phyloP scores from a whole-genome alignment of 2,329 filamentous ascomycete genomes.

The Fusarium equiseti region DNA sequence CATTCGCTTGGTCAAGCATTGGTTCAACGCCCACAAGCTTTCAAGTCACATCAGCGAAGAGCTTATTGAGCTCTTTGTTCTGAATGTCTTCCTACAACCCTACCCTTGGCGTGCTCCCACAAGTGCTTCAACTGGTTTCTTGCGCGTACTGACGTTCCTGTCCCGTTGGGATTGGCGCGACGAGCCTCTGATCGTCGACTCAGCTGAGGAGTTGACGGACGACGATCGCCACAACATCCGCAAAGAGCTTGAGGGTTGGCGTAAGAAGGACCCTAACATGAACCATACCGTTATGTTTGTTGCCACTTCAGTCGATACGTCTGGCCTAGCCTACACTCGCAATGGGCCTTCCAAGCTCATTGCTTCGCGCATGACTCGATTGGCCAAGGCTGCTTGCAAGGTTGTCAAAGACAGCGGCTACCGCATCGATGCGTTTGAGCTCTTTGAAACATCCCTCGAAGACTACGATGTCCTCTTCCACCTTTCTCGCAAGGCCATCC shows the following conservation, averaged over 20 bases:
- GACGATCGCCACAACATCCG: slow-evolving; percentile 72
- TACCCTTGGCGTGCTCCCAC: slow-evolving; percentile 84
- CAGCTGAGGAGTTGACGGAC: slow-evolving; percentile 70
- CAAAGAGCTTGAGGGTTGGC: slow-evolving; percentile 83
- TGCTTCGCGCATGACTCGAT: slow-evolving; percentile 82
- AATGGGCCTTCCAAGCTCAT: slow-evolving; percentile 81
- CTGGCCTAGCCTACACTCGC: slow-evolving; percentile 84
- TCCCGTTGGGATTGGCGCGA: slow-evolving; percentile 92
- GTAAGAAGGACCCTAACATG: slow-evolving; percentile 89
- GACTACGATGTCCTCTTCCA: slow-evolving; percentile 92
- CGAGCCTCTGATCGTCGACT: slow-evolving; percentile 83
- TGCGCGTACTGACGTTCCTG: slow-evolving; percentile 83
- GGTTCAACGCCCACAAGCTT: slow-evolving; percentile 89
- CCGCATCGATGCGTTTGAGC: slow-evolving; percentile 60
- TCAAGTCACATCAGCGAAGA: slow-evolving; percentile 80
- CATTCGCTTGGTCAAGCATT: slow-evolving; percentile 87
- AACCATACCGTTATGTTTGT: slow-evolving; percentile 85
- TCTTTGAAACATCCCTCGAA: slow-evolving; percentile 79
- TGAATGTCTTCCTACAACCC: slow-evolving; percentile 82
- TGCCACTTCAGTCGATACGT: slow-evolving; percentile 81
- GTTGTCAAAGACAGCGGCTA: slow-evolving; percentile 67
- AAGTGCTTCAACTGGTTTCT: slow-evolving; percentile 81
- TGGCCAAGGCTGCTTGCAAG: slow-evolving; percentile 81
- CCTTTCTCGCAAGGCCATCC: slow-evolving; percentile 68
- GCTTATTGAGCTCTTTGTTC: slow-evolving; percentile 84